Percentiles rank a stretch among this genome's conserved stretches.
These are phyloP conservation scores for Saccharomycopsis selenospora DNA, from an alignment of 805 yeast species.

Conservation along the genomic window DNA sequence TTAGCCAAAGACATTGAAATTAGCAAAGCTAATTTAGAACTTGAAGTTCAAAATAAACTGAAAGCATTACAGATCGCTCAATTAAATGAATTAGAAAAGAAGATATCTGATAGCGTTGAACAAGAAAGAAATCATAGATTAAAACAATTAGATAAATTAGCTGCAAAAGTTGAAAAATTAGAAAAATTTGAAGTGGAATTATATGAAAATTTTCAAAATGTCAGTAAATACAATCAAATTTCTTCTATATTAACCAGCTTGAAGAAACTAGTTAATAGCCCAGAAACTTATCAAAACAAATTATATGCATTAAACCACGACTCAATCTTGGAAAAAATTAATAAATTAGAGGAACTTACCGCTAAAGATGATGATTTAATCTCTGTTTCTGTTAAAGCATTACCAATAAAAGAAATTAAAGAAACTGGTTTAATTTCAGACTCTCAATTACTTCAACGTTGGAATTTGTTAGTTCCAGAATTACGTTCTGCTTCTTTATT, in stretches of 20 bases:
- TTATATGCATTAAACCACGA: conserved; percentile 37
- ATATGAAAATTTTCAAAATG: conserved; percentile 36
- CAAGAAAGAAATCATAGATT: conserved; percentile 74
- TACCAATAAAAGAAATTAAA: conserved; percentile 38
- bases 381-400: conserved; percentile 38
- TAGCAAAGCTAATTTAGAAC: conserved; percentile 53
- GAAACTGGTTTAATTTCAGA: conserved; percentile 60
- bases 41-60: conserved; percentile 70
- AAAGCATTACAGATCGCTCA: conserved; percentile 60
- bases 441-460: conserved; percentile 71
- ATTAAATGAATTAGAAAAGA: conserved; percentile 55
- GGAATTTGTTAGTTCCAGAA: conserved; percentile 77
- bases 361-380: conserved; percentile 41
- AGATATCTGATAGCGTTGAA: conserved; percentile 54
- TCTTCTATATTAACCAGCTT: conserved; percentile 25
- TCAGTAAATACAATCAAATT: conserved; percentile 33
- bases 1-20: conserved; percentile 60
- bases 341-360: conserved; percentile 46
- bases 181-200: conserved; percentile 43
- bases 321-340: conserved; percentile 53
- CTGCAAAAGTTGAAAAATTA: conserved; percentile 46
- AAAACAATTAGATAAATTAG: conserved; percentile 55
- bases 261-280: conserved; percentile 13
- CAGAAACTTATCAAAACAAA: conserved; percentile 21
- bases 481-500: conserved; percentile 80